A percentile compares a stretch with the other conserved stretches of the same genome.
Evolutionary conservation across 2,329 filamentous ascomycete species (phyloP).

Genomic region (Alternaria postmessia): DNA sequence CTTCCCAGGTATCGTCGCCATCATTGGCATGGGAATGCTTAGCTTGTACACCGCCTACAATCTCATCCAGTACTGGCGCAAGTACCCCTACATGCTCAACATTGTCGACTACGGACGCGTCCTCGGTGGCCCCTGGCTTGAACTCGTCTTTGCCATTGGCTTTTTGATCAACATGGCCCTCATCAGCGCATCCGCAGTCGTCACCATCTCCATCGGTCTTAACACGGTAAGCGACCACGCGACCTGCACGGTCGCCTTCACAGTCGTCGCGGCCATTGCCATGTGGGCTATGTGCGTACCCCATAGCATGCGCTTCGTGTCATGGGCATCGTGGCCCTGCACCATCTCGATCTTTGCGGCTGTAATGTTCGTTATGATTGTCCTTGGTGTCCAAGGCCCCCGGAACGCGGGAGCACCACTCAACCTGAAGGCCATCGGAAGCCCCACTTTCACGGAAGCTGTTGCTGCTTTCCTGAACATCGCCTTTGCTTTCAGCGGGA

Average conservation of each 20-base stretch:
- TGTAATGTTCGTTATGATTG: slow-evolving; percentile 39
- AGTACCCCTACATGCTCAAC: slow-evolving; percentile 41
- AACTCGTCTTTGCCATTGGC: slow-evolving; percentile 35
- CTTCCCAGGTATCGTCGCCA: slow-evolving; percentile 36
- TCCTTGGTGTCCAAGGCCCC: slow-evolving; percentile 36
- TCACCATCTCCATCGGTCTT: slow-evolving; percentile 39
- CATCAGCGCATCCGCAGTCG: slow-evolving; percentile 37
- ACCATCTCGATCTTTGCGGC: slow-evolving; percentile 33
- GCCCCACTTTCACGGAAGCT: slow-evolving; percentile 32
- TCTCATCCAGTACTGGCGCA: slow-evolving; percentile 42
- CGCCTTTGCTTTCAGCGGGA: slow-evolving; percentile 39
- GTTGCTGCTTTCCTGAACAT: slow-evolving; percentile 39
- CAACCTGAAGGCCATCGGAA: slow-evolving; percentile 33
- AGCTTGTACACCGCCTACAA: slow-evolving; percentile 42
- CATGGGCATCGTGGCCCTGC: slow-evolving; percentile 39
- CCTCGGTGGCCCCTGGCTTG: slow-evolving; percentile 36
- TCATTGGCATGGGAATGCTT: slow-evolving; percentile 37
- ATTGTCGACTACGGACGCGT: slow-evolving; percentile 42
- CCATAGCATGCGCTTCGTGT: slow-evolving; percentile 40
- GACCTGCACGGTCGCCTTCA: slow-evolving; percentile 40
- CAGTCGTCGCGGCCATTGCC: slow-evolving; percentile 31
- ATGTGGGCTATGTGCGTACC: slow-evolving; percentile 41
- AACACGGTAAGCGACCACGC: slow-evolving; percentile 40
- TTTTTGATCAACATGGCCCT: slow-evolving; percentile 43
- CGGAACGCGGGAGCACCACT: slow-evolving; percentile 29